phyloP scores from a whole-genome alignment of 305 asterid species.

The Nicotiana rustica region DNA sequence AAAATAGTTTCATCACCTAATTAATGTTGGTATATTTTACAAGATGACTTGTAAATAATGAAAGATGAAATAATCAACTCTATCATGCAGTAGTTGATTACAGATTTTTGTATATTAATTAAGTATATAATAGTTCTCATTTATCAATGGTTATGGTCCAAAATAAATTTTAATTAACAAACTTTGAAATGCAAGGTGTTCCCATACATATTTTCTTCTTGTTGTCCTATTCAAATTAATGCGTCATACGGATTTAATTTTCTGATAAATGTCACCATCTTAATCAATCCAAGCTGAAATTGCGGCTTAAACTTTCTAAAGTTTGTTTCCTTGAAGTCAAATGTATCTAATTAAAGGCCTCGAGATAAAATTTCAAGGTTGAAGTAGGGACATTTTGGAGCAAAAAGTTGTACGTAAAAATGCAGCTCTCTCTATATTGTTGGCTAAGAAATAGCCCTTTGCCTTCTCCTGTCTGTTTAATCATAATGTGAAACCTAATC shows the following conservation, averaged over 20 bases:
- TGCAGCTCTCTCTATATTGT: not conserved
- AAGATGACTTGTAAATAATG: not conserved
- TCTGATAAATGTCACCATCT: not conserved
- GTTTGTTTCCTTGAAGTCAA: constrained; percentile 16
- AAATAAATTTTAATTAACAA: not conserved
- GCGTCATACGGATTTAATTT: not conserved
- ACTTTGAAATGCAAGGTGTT: not conserved
- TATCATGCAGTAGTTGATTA: not conserved
- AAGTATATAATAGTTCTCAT: too few relatives aligned
- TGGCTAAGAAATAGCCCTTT: constrained; percentile 8
- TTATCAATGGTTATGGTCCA: not conserved
- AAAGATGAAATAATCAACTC: not conserved
- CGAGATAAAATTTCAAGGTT: constrained; percentile 1
- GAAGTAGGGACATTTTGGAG: not conserved
- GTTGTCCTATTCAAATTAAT: not conserved
- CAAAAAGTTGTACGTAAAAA: not conserved
- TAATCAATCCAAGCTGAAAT: not conserved
- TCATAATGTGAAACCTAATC: constrained; percentile 22
- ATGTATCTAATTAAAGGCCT: not conserved
- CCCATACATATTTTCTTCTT: not conserved
- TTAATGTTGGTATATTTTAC: too few relatives aligned
- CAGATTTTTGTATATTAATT: too few relatives aligned
- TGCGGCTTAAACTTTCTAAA: constrained; percentile 22
- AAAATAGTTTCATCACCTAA: not conserved
- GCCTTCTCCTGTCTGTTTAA: not conserved